phyloP scores from a whole-genome alignment of 179 eudicot genomes.

The Vitellaria paradoxa region DNA sequence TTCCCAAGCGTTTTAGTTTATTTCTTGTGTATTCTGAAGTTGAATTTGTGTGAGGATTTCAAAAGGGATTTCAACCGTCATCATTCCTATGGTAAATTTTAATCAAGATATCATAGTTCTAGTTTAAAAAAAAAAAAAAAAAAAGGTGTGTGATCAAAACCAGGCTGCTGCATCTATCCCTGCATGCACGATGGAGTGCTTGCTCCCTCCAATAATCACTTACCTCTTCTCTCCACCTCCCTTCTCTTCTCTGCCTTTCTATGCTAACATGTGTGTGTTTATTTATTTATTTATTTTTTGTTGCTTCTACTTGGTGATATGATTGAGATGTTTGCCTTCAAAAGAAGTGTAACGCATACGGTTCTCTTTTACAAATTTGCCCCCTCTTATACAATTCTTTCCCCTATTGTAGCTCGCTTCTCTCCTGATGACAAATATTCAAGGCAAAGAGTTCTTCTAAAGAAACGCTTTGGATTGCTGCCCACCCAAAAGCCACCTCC shows the following conservation, averaged over 20 bases:
- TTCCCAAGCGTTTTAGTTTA: not conserved
- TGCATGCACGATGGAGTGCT: not conserved
- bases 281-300: not conserved
- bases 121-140: too few relatives aligned
- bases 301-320: not conserved
- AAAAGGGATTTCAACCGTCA: too few relatives aligned
- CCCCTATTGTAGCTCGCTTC: slow-evolving; percentile 70
- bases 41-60: not conserved
- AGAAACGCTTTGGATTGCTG: slow-evolving; percentile 92
- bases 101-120: too few relatives aligned
- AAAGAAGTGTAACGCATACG: not conserved
- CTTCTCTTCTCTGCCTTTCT: not conserved
- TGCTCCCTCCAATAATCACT: too few relatives aligned
- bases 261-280: not conserved
- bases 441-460: slow-evolving; percentile 82
- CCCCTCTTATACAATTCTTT: not conserved
- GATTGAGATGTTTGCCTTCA: not conserved
- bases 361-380: not conserved
- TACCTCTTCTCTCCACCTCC: not conserved
- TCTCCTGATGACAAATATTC: slow-evolving; percentile 97
- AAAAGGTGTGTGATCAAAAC: too few relatives aligned
- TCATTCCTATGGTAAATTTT: too few relatives aligned
- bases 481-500: slow-evolving; percentile 86
- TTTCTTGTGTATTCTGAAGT: not conserved
- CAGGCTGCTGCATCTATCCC: not conserved